phyloP scores from a whole-genome alignment of 768 basidiomycete species.

The Grammothele lineata region DNA sequence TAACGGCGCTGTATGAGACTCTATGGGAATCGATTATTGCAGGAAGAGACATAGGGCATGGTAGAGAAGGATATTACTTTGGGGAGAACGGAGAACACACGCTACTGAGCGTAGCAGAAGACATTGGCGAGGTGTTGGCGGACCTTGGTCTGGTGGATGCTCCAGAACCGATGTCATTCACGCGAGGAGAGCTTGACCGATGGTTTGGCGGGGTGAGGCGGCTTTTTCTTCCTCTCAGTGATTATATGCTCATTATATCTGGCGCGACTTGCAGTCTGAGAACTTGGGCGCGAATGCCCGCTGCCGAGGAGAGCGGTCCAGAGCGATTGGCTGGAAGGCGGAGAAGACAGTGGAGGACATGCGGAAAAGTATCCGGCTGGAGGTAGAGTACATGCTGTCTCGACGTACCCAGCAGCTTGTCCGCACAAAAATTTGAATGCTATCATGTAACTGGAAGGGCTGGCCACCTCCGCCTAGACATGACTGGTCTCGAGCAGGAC shows the following conservation, averaged over 20 bases:
- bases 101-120: constrained; percentile 26
- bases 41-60: constrained; percentile 18
- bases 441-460: too few relatives aligned
- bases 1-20: constrained; percentile 31
- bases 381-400: constrained; percentile 30
- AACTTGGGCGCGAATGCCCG: constrained; percentile 13
- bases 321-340: constrained; percentile 44
- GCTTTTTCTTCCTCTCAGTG: too few relatives aligned
- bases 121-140: constrained; percentile 28
- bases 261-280: constrained; percentile 2
- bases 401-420: too few relatives aligned
- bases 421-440: too few relatives aligned
- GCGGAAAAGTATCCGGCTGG: constrained; percentile 37
- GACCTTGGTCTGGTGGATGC: constrained; percentile 22
- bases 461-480: too few relatives aligned
- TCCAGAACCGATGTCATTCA: constrained; percentile 38
- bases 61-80: constrained; percentile 30
- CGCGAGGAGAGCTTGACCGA: constrained; percentile 33
- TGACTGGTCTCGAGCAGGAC: too few relatives aligned
- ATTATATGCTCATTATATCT: too few relatives aligned
- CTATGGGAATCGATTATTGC: constrained; percentile 32
- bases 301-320: constrained; percentile 17
- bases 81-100: constrained; percentile 25
- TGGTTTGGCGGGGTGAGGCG: constrained; percentile 30
- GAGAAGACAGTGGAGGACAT: constrained; percentile 37